Base-by-base conservation (phyloP, 148 eudicot genomes). In the Vaccinium vitisidaea region DNA sequence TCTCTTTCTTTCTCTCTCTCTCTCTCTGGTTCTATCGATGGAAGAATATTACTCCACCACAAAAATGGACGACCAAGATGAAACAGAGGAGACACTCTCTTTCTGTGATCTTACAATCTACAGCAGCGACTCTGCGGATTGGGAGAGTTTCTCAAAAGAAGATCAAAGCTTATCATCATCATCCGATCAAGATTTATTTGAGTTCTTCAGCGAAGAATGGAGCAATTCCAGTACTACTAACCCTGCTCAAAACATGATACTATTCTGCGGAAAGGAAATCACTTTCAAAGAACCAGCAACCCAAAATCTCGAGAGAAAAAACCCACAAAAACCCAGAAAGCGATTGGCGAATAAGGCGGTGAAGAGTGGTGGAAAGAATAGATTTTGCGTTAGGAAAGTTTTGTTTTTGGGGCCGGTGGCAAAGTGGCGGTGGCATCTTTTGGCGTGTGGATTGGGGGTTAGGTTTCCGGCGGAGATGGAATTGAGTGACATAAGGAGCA, bases 201-300 rank as follows among this genome's bases (percentile, higher is more conserved):
- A 88, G 88, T 88, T 88, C 84, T 85, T 80, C 84, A 88, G 84
- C 75, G 79, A 84, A 61, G 84, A 88, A 63, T 81, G 80, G 79
- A 58, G 49, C 39, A 54, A 49, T 3, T 6, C 75, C 52, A 55
- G n/a, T 3, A 2, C 70, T 3, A 2, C 58, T 0, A 6, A 49
- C 49, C 85, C 90, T n/a, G 74, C 21, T 46, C 80, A 84, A 19
- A 86, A 86, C 83, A 84, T 43, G 46, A 43, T 88, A 46, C 6
- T 88, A 5, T 81, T 81, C n/a, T 81, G 74, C 15, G 83, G 83
- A 23, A 81, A 81, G 36, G 19, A 61, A 52, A 63, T 81, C 65
- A 54, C 83, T 43, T 81, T 12, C 49, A 13, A 46, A 46, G 74
- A 81, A 58, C 83, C 74, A 21, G 48, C 25, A 15, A 6, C 77